Conservation (phyloP, 306 rosid genomes). For the Lathyrus tuberosus region DNA sequence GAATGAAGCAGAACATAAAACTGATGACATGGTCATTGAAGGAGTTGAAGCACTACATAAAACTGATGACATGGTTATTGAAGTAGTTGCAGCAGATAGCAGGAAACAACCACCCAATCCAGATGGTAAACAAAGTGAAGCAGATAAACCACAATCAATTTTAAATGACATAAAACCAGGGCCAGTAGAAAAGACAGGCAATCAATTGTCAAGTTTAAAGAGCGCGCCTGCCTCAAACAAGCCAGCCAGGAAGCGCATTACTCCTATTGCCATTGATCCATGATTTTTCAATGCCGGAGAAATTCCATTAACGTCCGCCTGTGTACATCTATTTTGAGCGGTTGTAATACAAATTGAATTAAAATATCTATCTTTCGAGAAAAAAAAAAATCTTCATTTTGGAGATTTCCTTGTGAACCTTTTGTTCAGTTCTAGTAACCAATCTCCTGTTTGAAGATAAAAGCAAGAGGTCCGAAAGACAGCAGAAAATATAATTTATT, state of each 20-base stretch:
- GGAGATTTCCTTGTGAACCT: not conserved
- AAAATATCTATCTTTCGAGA: slow-evolving; percentile 7
- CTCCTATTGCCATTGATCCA: slow-evolving; percentile 45
- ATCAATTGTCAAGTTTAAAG: slow-evolving; percentile 36
- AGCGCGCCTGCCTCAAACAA: slow-evolving; percentile 36
- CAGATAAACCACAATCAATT: slow-evolving; percentile 43
- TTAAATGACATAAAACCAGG: slow-evolving; percentile 33
- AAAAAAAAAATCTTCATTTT: slow-evolving; percentile 17
- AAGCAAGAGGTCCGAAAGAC: not conserved
- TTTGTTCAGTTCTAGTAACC: not conserved
- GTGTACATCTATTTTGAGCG: slow-evolving; percentile 36
- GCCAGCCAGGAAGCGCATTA: slow-evolving; percentile 50
- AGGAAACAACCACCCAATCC: slow-evolving; percentile 15
- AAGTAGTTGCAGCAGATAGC: slow-evolving; percentile 11
- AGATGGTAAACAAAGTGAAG: slow-evolving; percentile 32
- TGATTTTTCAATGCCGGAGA: slow-evolving; percentile 32
- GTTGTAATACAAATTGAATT: slow-evolving; percentile 32
- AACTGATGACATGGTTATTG: slow-evolving; percentile 1
- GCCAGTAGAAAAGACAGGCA: slow-evolving; percentile 31
- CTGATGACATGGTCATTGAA: slow-evolving; percentile 13
- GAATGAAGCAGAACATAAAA: not conserved
- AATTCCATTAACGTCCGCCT: slow-evolving; percentile 23
- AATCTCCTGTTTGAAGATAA: not conserved
- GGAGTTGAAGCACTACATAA: not conserved
- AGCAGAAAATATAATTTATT: not conserved